phyloP scores from a whole-genome alignment of 139 green algal species.

The Dunaliella sp. region DNA sequence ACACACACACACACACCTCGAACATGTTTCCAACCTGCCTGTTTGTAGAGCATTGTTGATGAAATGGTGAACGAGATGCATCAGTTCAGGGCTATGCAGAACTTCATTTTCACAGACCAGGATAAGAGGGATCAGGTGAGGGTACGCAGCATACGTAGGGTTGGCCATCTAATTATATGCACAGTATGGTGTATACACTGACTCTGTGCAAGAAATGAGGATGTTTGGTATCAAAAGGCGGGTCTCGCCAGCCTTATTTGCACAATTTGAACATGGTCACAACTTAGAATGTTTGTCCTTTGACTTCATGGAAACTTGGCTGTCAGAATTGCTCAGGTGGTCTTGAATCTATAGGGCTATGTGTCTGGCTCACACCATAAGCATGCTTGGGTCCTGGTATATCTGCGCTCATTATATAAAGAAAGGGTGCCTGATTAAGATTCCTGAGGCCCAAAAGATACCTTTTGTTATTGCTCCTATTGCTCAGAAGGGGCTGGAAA shows the following conservation, averaged over 20 bases:
- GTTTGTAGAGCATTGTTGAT: constrained; percentile 53
- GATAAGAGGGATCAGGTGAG: constrained; percentile 66
- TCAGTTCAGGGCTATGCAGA: constrained; percentile 67
- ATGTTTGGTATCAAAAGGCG: background rate
- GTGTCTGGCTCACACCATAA: too few relatives aligned
- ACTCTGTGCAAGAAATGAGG: background rate
- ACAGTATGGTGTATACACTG: background rate
- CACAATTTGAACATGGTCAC: background rate
- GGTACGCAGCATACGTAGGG: background rate
- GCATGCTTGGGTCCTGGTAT: too few relatives aligned
- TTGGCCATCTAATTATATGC: background rate
- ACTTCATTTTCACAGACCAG: constrained; percentile 84
- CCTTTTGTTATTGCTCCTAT: too few relatives aligned
- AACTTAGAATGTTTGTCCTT: too few relatives aligned
- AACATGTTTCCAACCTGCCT: background rate
- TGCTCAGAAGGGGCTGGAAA: too few relatives aligned
- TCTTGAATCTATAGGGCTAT: too few relatives aligned
- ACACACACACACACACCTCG: background rate
- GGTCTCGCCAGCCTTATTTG: background rate
- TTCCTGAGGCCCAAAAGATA: too few relatives aligned
- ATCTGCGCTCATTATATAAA: too few relatives aligned
- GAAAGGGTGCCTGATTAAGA: too few relatives aligned
- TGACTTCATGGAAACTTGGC: too few relatives aligned
- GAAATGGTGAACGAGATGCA: constrained; percentile 58
- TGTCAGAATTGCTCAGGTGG: too few relatives aligned